These are phyloP conservation scores for Stachybotrys elegans DNA, from an alignment of 2,329 filamentous ascomycete genomes.

Conservation along the genomic window DNA sequence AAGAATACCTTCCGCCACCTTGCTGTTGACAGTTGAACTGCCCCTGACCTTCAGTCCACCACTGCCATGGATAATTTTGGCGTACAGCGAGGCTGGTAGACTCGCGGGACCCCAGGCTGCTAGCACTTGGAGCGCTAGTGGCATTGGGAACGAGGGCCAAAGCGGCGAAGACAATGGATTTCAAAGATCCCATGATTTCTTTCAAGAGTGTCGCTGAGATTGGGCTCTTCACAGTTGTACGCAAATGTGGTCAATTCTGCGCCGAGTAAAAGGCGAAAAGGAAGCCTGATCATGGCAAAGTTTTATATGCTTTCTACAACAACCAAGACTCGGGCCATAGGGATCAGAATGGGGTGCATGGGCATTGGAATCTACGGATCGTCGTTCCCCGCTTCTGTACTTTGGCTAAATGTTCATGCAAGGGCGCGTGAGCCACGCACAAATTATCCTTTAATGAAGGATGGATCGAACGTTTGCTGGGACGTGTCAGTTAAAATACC, in stretches of 20 bases:
- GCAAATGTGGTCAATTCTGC: neutral
- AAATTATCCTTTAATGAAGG: neutral
- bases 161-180: neutral
- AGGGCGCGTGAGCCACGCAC: neutral
- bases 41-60: constrained; percentile 1
- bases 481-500: neutral
- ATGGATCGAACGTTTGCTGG: neutral
- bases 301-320: neutral
- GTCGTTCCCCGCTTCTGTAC: neutral
- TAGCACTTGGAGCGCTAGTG: neutral
- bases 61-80: constrained; percentile 1
- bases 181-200: constrained; percentile 1
- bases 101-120: neutral
- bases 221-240: neutral
- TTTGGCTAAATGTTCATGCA: neutral
- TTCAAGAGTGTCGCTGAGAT: neutral
- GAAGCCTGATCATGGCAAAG: neutral
- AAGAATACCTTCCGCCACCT: constrained; percentile 1
- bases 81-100: neutral
- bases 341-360: neutral
- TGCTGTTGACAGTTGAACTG: constrained; percentile 1
- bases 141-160: neutral
- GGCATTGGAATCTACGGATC: neutral
- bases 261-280: neutral
- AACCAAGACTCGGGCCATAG: constrained; percentile 1